These are phyloP conservation scores for Aspergillus fumigatus DNA, from an alignment of 2,329 filamentous ascomycete genomes.

Conservation along the genomic window DNA sequence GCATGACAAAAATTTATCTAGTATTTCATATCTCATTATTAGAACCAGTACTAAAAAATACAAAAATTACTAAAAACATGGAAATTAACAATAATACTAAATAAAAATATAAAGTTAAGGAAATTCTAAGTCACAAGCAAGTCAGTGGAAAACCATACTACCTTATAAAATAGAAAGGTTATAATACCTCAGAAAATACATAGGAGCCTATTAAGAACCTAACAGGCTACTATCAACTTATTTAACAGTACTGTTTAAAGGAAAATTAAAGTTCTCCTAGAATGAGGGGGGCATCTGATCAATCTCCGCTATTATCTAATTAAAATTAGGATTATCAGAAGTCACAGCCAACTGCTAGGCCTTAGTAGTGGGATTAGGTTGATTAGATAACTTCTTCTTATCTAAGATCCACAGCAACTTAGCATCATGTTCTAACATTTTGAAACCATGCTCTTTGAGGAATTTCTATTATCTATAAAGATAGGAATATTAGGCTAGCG, in stretches of 20 bases:
- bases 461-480: too few species aligned
- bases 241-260: background rate
- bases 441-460: too few species aligned
- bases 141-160: background rate
- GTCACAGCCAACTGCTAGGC: too few species aligned
- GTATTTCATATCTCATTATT: constrained; percentile 1
- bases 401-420: too few species aligned
- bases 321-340: too few species aligned
- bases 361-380: too few species aligned
- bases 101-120: background rate
- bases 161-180: background rate
- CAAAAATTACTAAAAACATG: background rate
- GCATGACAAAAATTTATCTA: background rate
- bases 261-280: too few species aligned
- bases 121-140: background rate
- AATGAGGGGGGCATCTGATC: too few species aligned
- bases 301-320: too few species aligned
- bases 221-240: constrained; percentile 1
- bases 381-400: too few species aligned
- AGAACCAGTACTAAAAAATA: background rate
- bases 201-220: constrained; percentile 9
- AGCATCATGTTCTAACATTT: too few species aligned
- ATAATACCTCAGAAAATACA: background rate
- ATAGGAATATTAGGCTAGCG: rapidly evolving
- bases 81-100: background rate